These are phyloP conservation scores for Liquidambar formosana DNA, from an alignment of 164 flowering plant genomes.

Conservation along the genomic window DNA sequence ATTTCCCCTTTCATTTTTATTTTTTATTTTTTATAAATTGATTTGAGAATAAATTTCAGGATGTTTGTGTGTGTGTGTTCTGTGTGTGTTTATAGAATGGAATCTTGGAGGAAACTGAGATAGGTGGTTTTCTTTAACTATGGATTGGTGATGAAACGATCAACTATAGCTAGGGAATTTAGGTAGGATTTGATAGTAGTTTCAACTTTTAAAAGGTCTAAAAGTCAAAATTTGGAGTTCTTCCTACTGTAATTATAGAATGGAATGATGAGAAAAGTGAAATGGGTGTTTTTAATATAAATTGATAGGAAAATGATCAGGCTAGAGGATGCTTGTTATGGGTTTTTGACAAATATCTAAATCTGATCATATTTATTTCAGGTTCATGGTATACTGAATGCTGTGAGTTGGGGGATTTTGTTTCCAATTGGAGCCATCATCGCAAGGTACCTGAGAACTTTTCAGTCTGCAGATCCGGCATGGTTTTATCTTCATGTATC, in stretches of 20 bases:
- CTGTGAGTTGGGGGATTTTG: constrained; percentile 80
- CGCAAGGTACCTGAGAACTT: constrained; percentile 62
- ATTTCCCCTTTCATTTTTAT: too few species aligned
- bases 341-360: background rate
- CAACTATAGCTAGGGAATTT: background rate
- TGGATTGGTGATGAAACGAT: background rate
- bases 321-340: background rate
- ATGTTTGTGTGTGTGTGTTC: background rate
- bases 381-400: constrained; percentile 86
- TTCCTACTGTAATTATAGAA: too few species aligned
- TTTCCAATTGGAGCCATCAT: constrained; percentile 65
- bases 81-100: background rate
- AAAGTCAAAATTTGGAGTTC: too few species aligned
- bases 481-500: constrained; percentile 81
- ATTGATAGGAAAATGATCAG: background rate
- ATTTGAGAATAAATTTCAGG: background rate
- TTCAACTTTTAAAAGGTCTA: too few species aligned
- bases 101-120: background rate
- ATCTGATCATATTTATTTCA: constrained; percentile 20
- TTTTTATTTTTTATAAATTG: too few species aligned
- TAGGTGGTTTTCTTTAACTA: background rate
- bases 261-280: background rate
- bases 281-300: background rate
- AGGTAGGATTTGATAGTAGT: too few species aligned
- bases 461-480: constrained; percentile 67